Conservation (phyloP, 768 basidiomycete genomes). For the Suillus spraguei region DNA sequence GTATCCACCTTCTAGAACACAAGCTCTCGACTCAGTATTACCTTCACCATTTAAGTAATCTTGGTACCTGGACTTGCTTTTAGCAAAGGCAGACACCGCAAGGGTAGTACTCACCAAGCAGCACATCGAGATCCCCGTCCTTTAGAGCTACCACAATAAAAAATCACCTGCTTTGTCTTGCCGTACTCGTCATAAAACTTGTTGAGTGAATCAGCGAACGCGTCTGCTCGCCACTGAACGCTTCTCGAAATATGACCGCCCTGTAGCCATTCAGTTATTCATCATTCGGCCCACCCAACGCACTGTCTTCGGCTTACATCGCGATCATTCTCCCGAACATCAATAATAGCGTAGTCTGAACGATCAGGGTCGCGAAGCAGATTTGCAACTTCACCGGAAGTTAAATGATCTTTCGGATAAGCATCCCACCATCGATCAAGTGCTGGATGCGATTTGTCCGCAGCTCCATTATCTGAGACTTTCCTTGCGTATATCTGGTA, state of each 20-base stretch:
- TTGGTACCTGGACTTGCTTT: slow-evolving; percentile 44
- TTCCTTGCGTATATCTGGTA: slow-evolving; percentile 52
- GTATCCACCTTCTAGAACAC: slow-evolving; percentile 45
- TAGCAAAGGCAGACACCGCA: neutral
- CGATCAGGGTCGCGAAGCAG: slow-evolving; percentile 25
- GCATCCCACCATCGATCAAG: slow-evolving; percentile 57
- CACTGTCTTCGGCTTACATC: slow-evolving; percentile 32
- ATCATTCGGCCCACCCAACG: neutral
- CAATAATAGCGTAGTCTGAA: slow-evolving; percentile 44
- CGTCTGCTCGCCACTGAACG: slow-evolving; percentile 49
- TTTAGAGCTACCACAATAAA: slow-evolving; percentile 55
- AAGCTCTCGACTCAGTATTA: slow-evolving; percentile 39
- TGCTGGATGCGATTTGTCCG: slow-evolving; percentile 14
- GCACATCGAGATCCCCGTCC: slow-evolving; percentile 58
- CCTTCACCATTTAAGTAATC: slow-evolving; percentile 42
- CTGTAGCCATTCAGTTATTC: slow-evolving; percentile 30
- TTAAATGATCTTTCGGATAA: slow-evolving; percentile 41
- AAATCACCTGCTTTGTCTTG: slow-evolving; percentile 45
- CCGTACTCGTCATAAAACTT: slow-evolving; percentile 44
- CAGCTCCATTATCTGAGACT: slow-evolving; percentile 11
- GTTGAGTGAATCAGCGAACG: slow-evolving; percentile 48
- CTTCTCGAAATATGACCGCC: slow-evolving; percentile 58
- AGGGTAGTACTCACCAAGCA: slow-evolving; percentile 44
- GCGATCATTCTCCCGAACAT: slow-evolving; percentile 52
- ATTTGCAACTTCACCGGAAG: slow-evolving; percentile 40